These are phyloP conservation scores for Kazachstania sp. DNA, from an alignment of 1,139 yeast species.

Conservation along the genomic window DNA sequence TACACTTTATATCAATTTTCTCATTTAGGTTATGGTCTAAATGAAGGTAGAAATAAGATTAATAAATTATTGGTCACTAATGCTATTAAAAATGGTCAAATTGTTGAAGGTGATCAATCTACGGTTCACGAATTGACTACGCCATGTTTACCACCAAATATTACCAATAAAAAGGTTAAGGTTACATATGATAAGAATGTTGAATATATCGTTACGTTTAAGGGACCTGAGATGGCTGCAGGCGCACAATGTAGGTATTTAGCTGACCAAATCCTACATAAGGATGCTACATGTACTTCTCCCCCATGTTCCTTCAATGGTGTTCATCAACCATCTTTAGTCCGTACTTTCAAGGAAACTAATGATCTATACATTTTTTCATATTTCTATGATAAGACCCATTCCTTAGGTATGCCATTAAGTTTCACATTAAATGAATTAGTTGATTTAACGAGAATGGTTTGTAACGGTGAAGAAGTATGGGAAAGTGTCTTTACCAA, in stretches of 20 bases:
- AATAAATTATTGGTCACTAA: conserved; percentile 51
- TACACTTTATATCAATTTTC: conserved; percentile 89
- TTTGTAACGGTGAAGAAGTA: conserved; percentile 69
- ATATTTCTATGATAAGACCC: conserved; percentile 87
- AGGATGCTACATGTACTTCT: conserved; percentile 62
- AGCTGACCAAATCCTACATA: conserved; percentile 75
- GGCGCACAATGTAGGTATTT: conserved; percentile 74
- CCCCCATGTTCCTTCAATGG: conserved; percentile 96
- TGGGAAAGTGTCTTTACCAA: conserved; percentile 58
- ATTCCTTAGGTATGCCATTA: conserved; percentile 88
- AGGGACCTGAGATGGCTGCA: conserved; percentile 57
- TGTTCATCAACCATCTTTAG: conserved; percentile 87
- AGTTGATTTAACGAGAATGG: conserved; percentile 69
- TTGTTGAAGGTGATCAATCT: conserved; percentile 34
- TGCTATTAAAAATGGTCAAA: conserved; percentile 37
- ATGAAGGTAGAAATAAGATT: conserved; percentile 84
- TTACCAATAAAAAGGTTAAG: conserved; percentile 43
- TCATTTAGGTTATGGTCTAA: conserved; percentile 90
- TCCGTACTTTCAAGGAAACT: conserved; percentile 57
- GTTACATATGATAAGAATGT: conserved; percentile 47
- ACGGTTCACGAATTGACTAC: conserved; percentile 46
- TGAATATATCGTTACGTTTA: conserved; percentile 57
- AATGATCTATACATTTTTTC: conserved; percentile 85
- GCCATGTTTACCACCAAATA: conserved; percentile 85
- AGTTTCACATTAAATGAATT: conserved; percentile 81